A percentile compares a stretch with the other conserved stretches of the same genome.
Evolutionary conservation across 371 early-diverging fungal species (phyloP).

Genomic region (Actinomortierella wolfii): DNA sequence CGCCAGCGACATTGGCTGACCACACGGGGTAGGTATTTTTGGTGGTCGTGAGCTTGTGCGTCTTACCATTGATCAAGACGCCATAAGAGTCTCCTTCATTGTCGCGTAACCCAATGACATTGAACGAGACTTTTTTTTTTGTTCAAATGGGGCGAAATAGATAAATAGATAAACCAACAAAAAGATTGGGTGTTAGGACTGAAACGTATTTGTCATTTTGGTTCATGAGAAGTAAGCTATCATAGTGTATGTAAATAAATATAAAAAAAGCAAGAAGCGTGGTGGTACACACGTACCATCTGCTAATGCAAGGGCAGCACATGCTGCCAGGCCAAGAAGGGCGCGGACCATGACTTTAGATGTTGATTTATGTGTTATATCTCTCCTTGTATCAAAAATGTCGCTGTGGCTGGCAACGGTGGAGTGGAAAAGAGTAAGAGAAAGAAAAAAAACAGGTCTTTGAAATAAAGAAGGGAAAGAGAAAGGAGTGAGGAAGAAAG

Average conservation of each 20-base stretch:
- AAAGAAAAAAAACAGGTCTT: not conserved
- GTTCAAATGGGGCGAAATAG: no score
- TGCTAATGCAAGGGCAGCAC: constrained; percentile 31
- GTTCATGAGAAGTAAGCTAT: not conserved
- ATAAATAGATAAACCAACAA: no score
- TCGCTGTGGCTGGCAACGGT: not conserved
- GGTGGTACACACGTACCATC: constrained; percentile 27
- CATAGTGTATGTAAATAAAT: not conserved
- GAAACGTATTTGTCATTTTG: no score
- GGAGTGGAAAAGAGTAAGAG: not conserved
- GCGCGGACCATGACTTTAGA: constrained; percentile 27
- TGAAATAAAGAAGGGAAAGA: not conserved
- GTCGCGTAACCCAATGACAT: constrained; percentile 33
- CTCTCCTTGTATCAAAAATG: no score
- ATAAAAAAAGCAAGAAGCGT: no score
- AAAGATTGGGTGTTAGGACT: no score
- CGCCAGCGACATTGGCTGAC: constrained; percentile 34
- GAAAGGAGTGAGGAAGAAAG: not conserved
- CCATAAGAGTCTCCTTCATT: constrained; percentile 18
- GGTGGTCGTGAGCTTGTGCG: constrained; percentile 28
- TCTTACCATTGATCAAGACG: constrained; percentile 30
- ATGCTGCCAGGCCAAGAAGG: constrained; percentile 37
- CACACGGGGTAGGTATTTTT: constrained; percentile 32
- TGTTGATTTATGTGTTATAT: not conserved
- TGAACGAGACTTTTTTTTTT: constrained; percentile 46